Base-by-base conservation (phyloP, 257 asterid species). In the Capsicum chinense region DNA sequence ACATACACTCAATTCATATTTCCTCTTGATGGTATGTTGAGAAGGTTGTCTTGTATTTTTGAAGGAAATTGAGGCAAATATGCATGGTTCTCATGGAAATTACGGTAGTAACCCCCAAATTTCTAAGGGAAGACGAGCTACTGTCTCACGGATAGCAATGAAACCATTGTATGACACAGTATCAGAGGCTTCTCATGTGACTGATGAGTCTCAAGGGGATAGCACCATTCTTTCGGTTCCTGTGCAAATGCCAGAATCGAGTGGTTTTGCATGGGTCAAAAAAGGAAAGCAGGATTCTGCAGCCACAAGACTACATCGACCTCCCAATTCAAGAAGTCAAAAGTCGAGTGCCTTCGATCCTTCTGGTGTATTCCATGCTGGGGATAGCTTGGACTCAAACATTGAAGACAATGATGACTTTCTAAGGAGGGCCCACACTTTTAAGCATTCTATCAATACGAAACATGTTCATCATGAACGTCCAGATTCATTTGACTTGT, bases 101-200 rank as follows among this genome's bases (percentile, higher is more conserved):
- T 84, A 85, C 7, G 85, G 78, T 11, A 86, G 85, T 21, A 54
- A 85, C 63, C 80, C 70, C 15, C 84, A 78, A 42, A 56, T 26
- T 35, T 50, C 83, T 52, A 90, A 84, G 83, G 91, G 92, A 80
- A 92, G 88, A 83, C 92, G 89, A 60, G 89, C 93, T 15, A 56
- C 90, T 2, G 91, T 86, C 56, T 84, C 92, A 9, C 86, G 90
- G 76, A 58, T 85, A 47, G 86, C 97, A n/a, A 7, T 87, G 37
- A 91, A 93, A 83, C 88, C 86, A 62, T 81, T 95, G 9, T 85
- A 82, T 6, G 98, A 93, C 64, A 90, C 99, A 3, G 88, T 87
- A 54, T 95, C 99, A 0, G 96, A 93, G 80, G 87, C 90, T 73
- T 93, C 99, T 17, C 95, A 90, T 69, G 79, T 84, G 82, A 89